phyloP scores from a whole-genome alignment of 768 basidiomycete genomes.

The Leccinum obscurum region DNA sequence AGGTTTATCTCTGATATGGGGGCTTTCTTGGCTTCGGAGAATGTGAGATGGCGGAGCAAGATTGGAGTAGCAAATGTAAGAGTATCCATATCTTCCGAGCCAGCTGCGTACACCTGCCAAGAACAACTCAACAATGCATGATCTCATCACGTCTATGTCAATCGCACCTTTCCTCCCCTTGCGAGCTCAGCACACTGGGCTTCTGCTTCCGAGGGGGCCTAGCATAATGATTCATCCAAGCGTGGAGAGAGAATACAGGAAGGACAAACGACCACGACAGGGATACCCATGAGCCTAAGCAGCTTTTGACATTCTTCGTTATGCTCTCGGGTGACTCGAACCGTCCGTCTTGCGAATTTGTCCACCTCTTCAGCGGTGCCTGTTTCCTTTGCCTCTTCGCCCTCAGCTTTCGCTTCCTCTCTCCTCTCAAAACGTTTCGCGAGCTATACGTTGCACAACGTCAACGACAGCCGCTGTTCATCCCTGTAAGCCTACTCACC shows the following conservation, averaged over 20 bases:
- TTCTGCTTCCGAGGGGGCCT: slow-evolving; percentile 99
- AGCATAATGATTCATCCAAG: slow-evolving; percentile 3
- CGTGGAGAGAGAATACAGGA: not conserved
- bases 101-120: slow-evolving; percentile 87
- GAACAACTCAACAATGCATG: not conserved
- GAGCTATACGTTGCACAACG: slow-evolving; percentile 51
- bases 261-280: slow-evolving; percentile 78
- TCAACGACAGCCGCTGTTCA: not conserved
- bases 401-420: slow-evolving; percentile 92
- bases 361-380: slow-evolving; percentile 95
- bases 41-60: slow-evolving; percentile 92
- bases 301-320: slow-evolving; percentile 93
- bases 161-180: slow-evolving; percentile 81
- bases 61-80: slow-evolving; percentile 93
- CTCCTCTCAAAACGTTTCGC: slow-evolving; percentile 91
- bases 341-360: slow-evolving; percentile 83
- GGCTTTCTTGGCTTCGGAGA: slow-evolving; percentile 96
- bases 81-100: slow-evolving; percentile 99
- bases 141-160: not conserved
- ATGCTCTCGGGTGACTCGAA: slow-evolving; percentile 93
- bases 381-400: slow-evolving; percentile 95
- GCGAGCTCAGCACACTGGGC: slow-evolving; percentile 98
- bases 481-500: slow-evolving; percentile 50
- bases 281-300: slow-evolving; percentile 94
- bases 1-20: slow-evolving; percentile 94